Evolutionary conservation across 2,329 filamentous ascomycete genomes (phyloP).

Genomic region (Verticillium albo-atrum): DNA sequence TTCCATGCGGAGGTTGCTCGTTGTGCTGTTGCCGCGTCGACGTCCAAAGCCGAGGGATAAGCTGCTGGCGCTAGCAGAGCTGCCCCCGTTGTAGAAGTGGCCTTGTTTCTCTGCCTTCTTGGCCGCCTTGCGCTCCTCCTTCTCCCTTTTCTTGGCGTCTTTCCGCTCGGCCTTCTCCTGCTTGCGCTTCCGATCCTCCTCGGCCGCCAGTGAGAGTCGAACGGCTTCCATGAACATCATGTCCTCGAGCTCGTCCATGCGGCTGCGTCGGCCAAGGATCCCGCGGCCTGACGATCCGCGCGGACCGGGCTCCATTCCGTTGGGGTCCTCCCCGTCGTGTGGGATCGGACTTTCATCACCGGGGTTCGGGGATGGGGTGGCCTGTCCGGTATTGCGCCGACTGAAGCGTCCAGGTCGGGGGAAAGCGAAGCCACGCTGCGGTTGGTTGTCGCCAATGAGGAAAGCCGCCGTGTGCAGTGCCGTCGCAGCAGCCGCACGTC

Average conservation of each 20-base stretch:
- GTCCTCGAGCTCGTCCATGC: conserved; percentile 87
- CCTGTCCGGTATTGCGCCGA: conserved; percentile 45
- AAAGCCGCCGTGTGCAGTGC: conserved; percentile 94
- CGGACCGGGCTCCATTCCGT: conserved; percentile 27
- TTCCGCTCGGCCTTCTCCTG: conserved; percentile 78
- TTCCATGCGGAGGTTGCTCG: conserved; percentile 57
- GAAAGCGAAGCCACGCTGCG: conserved; percentile 42
- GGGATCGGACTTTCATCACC: conserved; percentile 23
- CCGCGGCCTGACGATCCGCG: conserved; percentile 23
- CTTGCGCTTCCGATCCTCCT: conserved; percentile 87
- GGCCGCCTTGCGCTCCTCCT: conserved; percentile 74
- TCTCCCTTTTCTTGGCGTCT: conserved; percentile 79
- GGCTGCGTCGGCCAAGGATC: conserved; percentile 30
- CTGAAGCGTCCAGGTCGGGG: conserved; percentile 46
- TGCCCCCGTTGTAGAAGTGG: conserved; percentile 33
- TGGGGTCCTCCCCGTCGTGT: conserved; percentile 17
- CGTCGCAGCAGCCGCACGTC: conserved; percentile 87
- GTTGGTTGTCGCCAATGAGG: conserved; percentile 65
- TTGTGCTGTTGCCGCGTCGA: conserved; percentile 53
- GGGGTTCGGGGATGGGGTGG: conserved; percentile 17
- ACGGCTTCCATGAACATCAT: conserved; percentile 99
- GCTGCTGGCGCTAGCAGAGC: conserved; percentile 58
- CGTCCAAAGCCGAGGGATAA: conserved; percentile 58
- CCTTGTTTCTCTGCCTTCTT: conserved; percentile 51
- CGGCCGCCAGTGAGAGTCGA: conserved; percentile 79